Base-by-base conservation (phyloP, 176 grass and related monocot genomes). In the Aegilops umbellulata region DNA sequence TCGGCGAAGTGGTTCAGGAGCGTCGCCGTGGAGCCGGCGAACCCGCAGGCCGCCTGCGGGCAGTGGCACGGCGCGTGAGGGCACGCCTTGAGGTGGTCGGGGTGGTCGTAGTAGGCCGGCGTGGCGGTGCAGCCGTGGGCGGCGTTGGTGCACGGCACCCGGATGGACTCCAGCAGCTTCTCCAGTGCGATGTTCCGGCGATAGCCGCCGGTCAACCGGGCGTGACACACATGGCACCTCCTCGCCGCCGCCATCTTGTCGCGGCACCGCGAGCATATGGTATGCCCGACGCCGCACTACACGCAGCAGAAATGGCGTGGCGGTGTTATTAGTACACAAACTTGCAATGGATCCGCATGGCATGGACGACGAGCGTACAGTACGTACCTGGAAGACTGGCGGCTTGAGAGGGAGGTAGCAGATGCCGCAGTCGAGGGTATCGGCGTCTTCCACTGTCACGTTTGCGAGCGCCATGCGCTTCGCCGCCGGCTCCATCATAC, bases 251-350 rank as follows among this genome's bases (percentile, higher is more conserved):
- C n/a, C 38, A 73, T 22, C 38, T 25, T 70, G 32, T 70, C 64
- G 26, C 49, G 24, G 64, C 75, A 86, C 2, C 1, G 34, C 1
- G 24, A 79, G 51, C 84, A 86, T 12, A 77, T 20, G 41, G 68
- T 51, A 44, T 86, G 84, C 1, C 75, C 75, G 23, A 42, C 10
- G 1, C 2, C 17, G 16, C 75, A 86, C 84, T 86, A 49, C 75
- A 70, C 5, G 38, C 69, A 29, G 41, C 38, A 29, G 71, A 27
- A 46, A 74, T 27, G 71, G 68, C 67, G 19, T 69, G 31, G 12
- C 11, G 6, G 15, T 26, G n/a, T 72, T 44, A 3, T 72, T 44
- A 7, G 39, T 4, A 26, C n/a, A 15, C 41, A 24, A 15, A 14
- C 0, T 5, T 5, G 10, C 6, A 13, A 5, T 16, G 70, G 36